A percentile compares a stretch with the other conserved stretches of the same genome.
Evolutionary conservation across 2,329 filamentous ascomycete species (phyloP).

Genomic region (Endocalyx cinctus): DNA sequence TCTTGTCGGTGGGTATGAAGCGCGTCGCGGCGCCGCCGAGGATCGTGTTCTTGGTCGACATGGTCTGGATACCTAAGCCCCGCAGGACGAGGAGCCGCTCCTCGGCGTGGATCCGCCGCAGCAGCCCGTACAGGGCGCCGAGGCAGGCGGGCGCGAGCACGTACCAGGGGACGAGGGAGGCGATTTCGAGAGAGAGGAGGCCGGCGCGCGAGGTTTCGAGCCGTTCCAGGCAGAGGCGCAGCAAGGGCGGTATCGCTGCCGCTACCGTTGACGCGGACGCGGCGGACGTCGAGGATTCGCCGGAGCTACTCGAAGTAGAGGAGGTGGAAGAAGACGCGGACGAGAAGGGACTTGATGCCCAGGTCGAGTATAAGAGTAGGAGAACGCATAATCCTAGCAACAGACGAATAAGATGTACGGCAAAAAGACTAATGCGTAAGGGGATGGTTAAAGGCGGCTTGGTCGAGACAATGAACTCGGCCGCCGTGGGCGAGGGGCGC

Average conservation of each 20-base stretch:
- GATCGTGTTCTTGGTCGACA: slow-evolving; percentile 44
- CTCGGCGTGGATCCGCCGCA: slow-evolving; percentile 47
- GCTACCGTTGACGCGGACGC: slow-evolving; percentile 1
- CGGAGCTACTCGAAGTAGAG: background rate
- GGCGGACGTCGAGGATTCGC: background rate
- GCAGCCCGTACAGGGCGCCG: slow-evolving; percentile 32
- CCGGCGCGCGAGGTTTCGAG: slow-evolving; percentile 2
- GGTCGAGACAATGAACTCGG: slow-evolving; percentile 87
- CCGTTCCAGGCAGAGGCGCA: background rate
- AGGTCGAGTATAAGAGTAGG: slow-evolving; percentile 47
- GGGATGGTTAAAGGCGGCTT: slow-evolving; percentile 51
- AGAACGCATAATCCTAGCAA: slow-evolving; percentile 36
- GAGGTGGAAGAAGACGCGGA: slow-evolving; percentile 4
- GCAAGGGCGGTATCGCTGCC: background rate
- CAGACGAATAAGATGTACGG: slow-evolving; percentile 41
- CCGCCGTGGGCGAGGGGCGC: slow-evolving; percentile 80
- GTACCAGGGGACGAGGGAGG: slow-evolving; percentile 35
- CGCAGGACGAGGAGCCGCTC: slow-evolving; percentile 87
- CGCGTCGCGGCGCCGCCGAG: slow-evolving; percentile 34
- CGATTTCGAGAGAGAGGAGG: slow-evolving; percentile 20
- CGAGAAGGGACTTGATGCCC: slow-evolving; percentile 24
- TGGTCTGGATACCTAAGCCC: slow-evolving; percentile 86
- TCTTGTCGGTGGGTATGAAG: slow-evolving; percentile 83
- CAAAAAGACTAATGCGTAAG: slow-evolving; percentile 39
- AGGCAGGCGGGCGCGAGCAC: slow-evolving; percentile 34